Percentiles rank a stretch among this genome's conserved stretches.
phyloP scores from a whole-genome alignment of 257 asterid species.

The Forsythia suspensa region DNA sequence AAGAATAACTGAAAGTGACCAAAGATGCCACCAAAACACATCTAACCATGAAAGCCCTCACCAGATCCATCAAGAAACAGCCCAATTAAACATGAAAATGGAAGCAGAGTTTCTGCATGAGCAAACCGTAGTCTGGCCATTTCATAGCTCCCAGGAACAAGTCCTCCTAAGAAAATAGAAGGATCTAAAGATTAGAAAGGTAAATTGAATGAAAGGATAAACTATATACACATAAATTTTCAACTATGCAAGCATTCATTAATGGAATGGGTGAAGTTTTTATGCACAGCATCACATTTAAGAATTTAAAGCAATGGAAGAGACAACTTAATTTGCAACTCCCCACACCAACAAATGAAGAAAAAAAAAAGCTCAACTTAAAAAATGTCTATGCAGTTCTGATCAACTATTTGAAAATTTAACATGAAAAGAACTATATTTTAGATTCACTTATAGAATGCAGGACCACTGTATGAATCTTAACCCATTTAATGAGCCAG shows the following conservation, averaged over 20 bases:
- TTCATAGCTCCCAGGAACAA: constrained; percentile 71
- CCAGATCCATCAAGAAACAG: constrained; percentile 86
- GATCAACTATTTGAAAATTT: background rate
- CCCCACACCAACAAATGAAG: background rate
- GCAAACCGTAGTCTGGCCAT: constrained; percentile 88
- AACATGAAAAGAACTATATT: background rate
- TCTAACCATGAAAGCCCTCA: constrained; percentile 32
- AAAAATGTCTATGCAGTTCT: background rate
- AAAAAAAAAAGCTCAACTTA: background rate
- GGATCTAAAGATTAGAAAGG: constrained; percentile 10
- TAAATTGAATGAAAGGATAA: background rate
- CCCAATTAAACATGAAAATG: constrained; percentile 95
- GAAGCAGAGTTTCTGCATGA: constrained; percentile 92
- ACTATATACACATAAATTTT: background rate
- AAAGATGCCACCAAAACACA: background rate
- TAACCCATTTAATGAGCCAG: background rate
- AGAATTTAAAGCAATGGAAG: background rate
- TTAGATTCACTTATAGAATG: background rate
- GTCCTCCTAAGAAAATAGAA: constrained; percentile 23
- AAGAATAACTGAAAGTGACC: constrained; percentile 8
- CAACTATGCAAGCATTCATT: background rate
- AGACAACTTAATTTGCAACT: background rate
- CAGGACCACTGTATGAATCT: background rate
- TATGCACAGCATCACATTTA: background rate
- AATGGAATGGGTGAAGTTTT: background rate